phyloP scores from a whole-genome alignment of 108 stramenopile species.

The Stephanodiscus triporus region DNA sequence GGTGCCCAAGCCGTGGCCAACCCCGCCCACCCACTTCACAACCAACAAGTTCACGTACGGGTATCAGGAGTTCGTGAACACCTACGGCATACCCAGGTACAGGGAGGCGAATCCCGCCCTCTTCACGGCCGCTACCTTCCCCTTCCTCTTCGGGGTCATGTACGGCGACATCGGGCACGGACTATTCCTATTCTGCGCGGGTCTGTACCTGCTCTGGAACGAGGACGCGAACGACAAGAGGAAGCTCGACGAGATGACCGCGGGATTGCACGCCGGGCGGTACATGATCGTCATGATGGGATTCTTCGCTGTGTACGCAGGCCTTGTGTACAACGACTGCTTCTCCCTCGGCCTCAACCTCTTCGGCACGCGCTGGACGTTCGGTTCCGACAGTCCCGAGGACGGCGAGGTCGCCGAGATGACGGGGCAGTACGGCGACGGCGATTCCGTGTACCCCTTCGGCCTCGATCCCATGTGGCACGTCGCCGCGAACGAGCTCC shows the following conservation, averaged over 20 bases:
- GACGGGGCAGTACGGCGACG: slow-evolving; percentile 74
- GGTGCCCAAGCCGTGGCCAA: slow-evolving; percentile 91
- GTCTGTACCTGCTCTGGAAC: slow-evolving; percentile 83
- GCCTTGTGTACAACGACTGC: slow-evolving; percentile 98
- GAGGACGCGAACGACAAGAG: slow-evolving; percentile 77
- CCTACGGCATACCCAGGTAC: slow-evolving; percentile 98
- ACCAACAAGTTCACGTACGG: slow-evolving; percentile 95
- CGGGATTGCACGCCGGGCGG: slow-evolving; percentile 84
- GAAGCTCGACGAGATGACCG: slow-evolving; percentile 87
- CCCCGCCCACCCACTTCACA: slow-evolving; percentile 97
- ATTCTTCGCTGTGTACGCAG: slow-evolving; percentile 95
- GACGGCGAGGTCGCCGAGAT: slow-evolving; percentile 69
- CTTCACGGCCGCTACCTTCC: slow-evolving; percentile 98
- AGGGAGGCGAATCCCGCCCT: slow-evolving; percentile 98
- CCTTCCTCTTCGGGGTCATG: slow-evolving; percentile 99
- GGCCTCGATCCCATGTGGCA: slow-evolving; percentile 99
- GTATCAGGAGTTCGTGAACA: slow-evolving; percentile 98
- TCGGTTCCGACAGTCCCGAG: slow-evolving; percentile 71
- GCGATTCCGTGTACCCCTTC: slow-evolving; percentile 93
- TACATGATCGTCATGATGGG: slow-evolving; percentile 99
- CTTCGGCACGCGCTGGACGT: slow-evolving; percentile 89
- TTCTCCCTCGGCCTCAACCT: slow-evolving; percentile 96
- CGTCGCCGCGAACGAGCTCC: slow-evolving; percentile 91
- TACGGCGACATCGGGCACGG: slow-evolving; percentile 99
- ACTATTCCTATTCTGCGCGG: slow-evolving; percentile 80